Evolutionary conservation across 73 alveolate genomes (phyloP), one percentile per base, ranked within the genome.

Genomic region (Uronychia binucleata): DNA sequence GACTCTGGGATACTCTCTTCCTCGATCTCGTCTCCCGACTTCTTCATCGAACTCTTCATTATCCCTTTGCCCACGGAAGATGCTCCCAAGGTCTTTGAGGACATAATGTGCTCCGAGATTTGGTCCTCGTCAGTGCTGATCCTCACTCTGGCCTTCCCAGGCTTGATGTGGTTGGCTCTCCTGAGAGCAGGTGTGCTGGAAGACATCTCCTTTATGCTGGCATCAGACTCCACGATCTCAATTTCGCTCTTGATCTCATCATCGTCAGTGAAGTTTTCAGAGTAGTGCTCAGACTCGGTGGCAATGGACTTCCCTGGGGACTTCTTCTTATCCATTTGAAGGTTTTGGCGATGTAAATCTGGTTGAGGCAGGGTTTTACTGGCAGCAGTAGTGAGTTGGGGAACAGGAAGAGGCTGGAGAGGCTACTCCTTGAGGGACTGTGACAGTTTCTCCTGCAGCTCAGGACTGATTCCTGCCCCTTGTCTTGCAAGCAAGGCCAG

Each of bases 1-100:
- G 30, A 30, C 29, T 79, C 86, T 25, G 57, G 57, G 28, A 79
- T 57, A 19, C 67, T 46, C n/a, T 46, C 67, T 46, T 46, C 67
- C 5, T 46, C 67, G 5, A 46, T 46, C 19, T 46, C 67, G 5
- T 46, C n/a, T 11, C 19, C n/a, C n/a, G n/a, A n/a, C 67, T 46
- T 46, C 67, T 11, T 5, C 5, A 19, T 19, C n/a, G 5, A 11
- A 19, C 67, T 46, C 19, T 19, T 46, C 5, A 11, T 5, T 19
- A 46, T 19, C 19, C 19, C 19, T n/a, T n/a, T n/a, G n/a, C n/a
- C n/a, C 5, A 19, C 67, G 19, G 67, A 46, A 46, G 67, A 46
- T 11, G 5, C 67, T 46, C 67, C 67, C 5, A 46, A 19, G 67
- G 67, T 46, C 19, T 46, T 46, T 46, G 67, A 46, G 5, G 67